A percentile compares a stretch with the other conserved stretches of the same genome.
Conservation (phyloP, 768 basidiomycete genomes). For the Russula sp. region DNA sequence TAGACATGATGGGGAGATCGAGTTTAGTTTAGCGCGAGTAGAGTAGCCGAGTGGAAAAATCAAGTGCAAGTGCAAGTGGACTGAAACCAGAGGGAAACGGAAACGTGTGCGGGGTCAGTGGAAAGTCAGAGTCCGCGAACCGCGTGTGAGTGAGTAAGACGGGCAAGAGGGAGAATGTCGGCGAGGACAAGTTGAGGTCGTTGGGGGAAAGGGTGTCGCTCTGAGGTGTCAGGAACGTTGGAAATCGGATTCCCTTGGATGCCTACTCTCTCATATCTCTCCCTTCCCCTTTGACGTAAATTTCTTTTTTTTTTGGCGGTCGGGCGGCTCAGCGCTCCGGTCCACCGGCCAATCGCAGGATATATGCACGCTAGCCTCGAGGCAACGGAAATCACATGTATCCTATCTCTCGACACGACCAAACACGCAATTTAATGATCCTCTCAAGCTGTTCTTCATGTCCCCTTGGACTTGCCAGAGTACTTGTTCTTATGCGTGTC, state of each 20-base stretch:
- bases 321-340: neutral
- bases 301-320: neutral
- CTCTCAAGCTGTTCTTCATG: too few relatives aligned
- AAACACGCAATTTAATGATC: neutral
- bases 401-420: neutral
- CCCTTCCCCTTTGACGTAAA: slow-evolving; percentile 11
- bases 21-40: neutral
- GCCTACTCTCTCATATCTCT: neutral
- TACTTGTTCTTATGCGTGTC: neutral
- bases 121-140: neutral
- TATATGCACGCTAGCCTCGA: neutral
- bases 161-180: neutral
- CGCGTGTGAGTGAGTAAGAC: slow-evolving; percentile 4
- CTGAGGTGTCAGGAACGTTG: slow-evolving; percentile 11
- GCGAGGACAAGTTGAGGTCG: neutral
- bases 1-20: slow-evolving; percentile 22
- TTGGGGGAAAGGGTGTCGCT: neutral
- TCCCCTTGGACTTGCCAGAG: neutral
- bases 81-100: neutral
- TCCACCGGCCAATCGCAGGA: too few relatives aligned
- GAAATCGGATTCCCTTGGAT: neutral
- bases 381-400: slow-evolving; percentile 1
- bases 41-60: neutral
- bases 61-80: neutral
- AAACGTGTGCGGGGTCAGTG: slow-evolving; percentile 14